Evolutionary conservation across 2,329 filamentous ascomycete genomes (phyloP).

Genomic region (Arthrobotrys megalospora): DNA sequence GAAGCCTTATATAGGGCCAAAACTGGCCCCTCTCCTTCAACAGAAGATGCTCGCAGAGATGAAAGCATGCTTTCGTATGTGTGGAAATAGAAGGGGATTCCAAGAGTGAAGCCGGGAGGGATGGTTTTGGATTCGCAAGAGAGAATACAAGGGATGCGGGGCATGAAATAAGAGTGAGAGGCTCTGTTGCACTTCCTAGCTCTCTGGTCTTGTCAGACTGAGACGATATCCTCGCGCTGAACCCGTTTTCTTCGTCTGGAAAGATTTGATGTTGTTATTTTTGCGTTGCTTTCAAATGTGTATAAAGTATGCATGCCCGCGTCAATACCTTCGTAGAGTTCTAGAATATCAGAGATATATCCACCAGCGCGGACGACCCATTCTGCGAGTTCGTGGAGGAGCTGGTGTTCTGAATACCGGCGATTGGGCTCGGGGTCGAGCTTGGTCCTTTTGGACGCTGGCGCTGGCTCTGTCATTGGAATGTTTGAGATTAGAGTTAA

Average conservation of each 20-base stretch:
- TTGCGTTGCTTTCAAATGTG: constrained; percentile 22
- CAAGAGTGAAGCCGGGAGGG: constrained; percentile 20
- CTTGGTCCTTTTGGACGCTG: constrained; percentile 36
- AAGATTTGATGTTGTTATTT: constrained; percentile 17
- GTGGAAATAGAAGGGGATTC: constrained; percentile 38
- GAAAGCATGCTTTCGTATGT: constrained; percentile 56
- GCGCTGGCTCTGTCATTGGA: constrained; percentile 43
- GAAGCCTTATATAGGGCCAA: constrained; percentile 63
- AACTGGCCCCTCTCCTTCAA: constrained; percentile 45
- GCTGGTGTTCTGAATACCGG: constrained; percentile 35
- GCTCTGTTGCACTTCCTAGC: background rate
- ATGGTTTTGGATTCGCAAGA: constrained; percentile 40
- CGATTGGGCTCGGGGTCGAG: background rate
- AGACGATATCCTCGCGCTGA: constrained; percentile 27
- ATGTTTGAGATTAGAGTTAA: background rate
- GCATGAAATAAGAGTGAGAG: constrained; percentile 38
- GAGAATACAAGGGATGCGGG: constrained; percentile 50
- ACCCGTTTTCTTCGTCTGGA: constrained; percentile 40
- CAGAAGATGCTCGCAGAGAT: constrained; percentile 51
- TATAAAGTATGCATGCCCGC: background rate
- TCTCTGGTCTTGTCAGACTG: background rate
- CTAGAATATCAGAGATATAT: constrained; percentile 31
- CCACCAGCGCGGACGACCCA: constrained; percentile 50
- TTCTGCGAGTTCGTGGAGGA: constrained; percentile 44
- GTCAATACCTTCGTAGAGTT: constrained; percentile 47